Base-by-base conservation (phyloP, 495 filamentous ascomycete genomes). In the Extremus antarcticus region DNA sequence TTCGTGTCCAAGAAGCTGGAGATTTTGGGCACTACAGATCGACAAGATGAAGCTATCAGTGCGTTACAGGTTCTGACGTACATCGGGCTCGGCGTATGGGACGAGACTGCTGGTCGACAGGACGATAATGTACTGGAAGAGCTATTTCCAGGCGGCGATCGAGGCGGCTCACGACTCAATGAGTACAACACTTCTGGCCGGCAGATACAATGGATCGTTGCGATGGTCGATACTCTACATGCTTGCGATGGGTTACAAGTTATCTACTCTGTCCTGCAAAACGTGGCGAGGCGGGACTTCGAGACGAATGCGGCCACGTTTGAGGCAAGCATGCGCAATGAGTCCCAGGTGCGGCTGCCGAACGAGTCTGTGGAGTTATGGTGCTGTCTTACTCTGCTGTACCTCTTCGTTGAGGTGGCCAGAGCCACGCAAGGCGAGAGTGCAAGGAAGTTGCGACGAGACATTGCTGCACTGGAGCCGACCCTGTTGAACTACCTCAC, bases 61-160 rank as follows among this genome's bases (percentile, higher is more conserved):
- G 58, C 64, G 80, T 78, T 17, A 70, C 95, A 50, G 89, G 89
- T 76, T n/a, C 65, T 95, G 57, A 77, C 84, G 20, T 94, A 96
- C 67, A 64, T 87, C 23, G 75, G 84, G 21, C 76, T 94, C 20
- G 89, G 89, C 1, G 74, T 82, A 39, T 94, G 89, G 88, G 79
- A 79, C 1, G 74, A 84, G 41, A 89, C 85, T 39, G 86, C 84
- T 50, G 81, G 82, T 21, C 20, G 47, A 25, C 41, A 58, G n/a
- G 56, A 48, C 15, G 47, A 45, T 1, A 16, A 17, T 21, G 50
- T 13, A n/a, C 40, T 62, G 11, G 55, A 47, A 7, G 55, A 56
- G 9, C n/a, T 58, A 38, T 62, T 62, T 38, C 43, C 50, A 8
- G 22, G 19, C 15, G 52, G 43, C 20, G 43, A 47, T 2, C 47